Evolutionary conservation across 73 alveolate species (phyloP), one percentile per base, ranked within the genome.

Genomic region (Paramecium primaurelia): DNA sequence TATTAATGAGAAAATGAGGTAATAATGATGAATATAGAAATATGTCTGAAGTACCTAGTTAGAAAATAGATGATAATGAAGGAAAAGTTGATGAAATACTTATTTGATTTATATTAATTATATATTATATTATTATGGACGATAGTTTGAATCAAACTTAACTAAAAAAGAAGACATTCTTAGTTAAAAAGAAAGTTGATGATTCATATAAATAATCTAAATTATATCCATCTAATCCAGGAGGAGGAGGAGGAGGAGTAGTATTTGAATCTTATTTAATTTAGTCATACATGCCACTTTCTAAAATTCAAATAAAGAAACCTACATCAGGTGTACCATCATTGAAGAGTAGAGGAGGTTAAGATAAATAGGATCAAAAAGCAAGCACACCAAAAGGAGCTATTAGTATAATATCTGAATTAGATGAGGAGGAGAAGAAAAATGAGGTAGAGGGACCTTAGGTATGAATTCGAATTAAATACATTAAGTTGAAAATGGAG

Each of bases 401-500:
- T 18, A 64, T 64, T 2, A 64, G 42, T 64, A 32, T 51, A 28
- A 34, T 64, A 8, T 80, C 47, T 3, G 71, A 80, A 28, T 14
- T 45, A 20, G 75, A 40, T 34, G 91, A 80, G 30, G 91, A 80
- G 4, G 91, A 80, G 58, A 45, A 28, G 58, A 45, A 80, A n/a
- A 49, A 80, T 47, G 77, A 32, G 5, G 58, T 49, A 3, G 75
- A 45, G 30, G 91, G 91, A 8, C 91, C 91, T 22, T 47, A 80
- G 58, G 87, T 73, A 68, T 68, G 2, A 12, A 36, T 25, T 38
- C n/a, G 20, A 16, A 36, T 37, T 5, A 5, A 10, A 73, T 40
- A 40, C 18, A 34, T 38, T 34, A n/a, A 73, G 87, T 36, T 80
- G 58, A 47, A 80, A 80, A 80, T 80, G 91, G 45, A 80, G 44